A percentile compares a stretch with the other conserved stretches of the same genome.
Evolutionary conservation across 2,329 filamentous ascomycete genomes (phyloP).

Genomic region (Torrubiella hemipterigena): DNA sequence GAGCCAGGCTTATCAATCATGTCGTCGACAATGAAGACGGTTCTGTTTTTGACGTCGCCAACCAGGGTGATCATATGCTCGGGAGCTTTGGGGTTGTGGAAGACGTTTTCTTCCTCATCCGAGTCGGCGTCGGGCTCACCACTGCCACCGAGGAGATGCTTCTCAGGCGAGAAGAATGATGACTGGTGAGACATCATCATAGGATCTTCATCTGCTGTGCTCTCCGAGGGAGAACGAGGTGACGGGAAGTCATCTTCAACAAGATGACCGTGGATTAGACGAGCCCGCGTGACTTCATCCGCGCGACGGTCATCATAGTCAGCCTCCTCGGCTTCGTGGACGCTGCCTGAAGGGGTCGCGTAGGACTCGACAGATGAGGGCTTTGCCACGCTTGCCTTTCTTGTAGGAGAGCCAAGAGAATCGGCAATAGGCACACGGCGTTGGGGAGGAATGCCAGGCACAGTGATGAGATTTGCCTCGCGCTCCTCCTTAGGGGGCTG

Average conservation of each 20-base stretch:
- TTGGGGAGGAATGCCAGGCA: constrained; percentile 3
- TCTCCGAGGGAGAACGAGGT: constrained; percentile 58
- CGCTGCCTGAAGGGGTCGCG: constrained; percentile 4
- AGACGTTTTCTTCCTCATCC: constrained; percentile 88
- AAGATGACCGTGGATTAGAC: constrained; percentile 86
- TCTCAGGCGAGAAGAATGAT: constrained; percentile 60
- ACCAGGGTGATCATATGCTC: constrained; percentile 98
- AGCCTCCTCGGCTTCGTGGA: constrained; percentile 22
- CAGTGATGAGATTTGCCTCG: neutral
- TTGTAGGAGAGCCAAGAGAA: constrained; percentile 4
- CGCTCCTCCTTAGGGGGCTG: neutral
- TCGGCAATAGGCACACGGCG: constrained; percentile 3
- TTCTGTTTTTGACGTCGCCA: constrained; percentile 77
- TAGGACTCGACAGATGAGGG: constrained; percentile 2
- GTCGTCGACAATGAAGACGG: constrained; percentile 92
- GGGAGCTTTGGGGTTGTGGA: constrained; percentile 63
- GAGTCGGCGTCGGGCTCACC: constrained; percentile 72
- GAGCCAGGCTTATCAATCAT: constrained; percentile 97
- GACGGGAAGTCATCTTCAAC: constrained; percentile 90
- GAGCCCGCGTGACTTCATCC: constrained; percentile 80
- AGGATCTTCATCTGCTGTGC: constrained; percentile 58
- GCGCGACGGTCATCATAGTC: constrained; percentile 71
- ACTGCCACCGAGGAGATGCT: constrained; percentile 64
- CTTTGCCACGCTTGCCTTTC: neutral
- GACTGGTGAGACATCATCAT: constrained; percentile 76